These are phyloP conservation scores for Stevia rebaudiana DNA, from an alignment of 140 eudicot genomes.

Conservation along the genomic window DNA sequence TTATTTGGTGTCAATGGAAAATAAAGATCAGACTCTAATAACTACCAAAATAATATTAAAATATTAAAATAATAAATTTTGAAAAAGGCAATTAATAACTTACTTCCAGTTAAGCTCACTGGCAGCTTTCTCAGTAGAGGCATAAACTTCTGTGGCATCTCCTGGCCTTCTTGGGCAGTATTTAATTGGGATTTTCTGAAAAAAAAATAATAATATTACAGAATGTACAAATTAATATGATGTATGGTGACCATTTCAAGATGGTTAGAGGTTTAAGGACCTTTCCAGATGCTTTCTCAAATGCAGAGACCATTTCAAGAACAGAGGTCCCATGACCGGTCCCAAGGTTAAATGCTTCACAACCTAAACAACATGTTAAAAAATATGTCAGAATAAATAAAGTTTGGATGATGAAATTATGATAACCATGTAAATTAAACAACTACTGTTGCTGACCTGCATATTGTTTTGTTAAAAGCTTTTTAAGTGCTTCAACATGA, in stretches of 20 bases:
- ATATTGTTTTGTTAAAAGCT: constrained; percentile 52
- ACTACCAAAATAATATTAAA: not conserved
- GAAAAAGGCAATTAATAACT: constrained; percentile 13
- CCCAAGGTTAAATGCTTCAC: constrained; percentile 85
- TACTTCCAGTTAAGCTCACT: constrained; percentile 92
- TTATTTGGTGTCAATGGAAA: not conserved
- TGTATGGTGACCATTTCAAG: not conserved
- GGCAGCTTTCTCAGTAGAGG: constrained; percentile 73
- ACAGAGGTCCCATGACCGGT: constrained; percentile 88
- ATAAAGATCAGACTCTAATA: not conserved
- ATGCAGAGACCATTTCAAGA: constrained; percentile 91
- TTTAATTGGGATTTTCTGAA: constrained; percentile 78
- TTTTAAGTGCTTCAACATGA: constrained; percentile 81
- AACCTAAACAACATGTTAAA: constrained; percentile 34
- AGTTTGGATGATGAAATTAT: not conserved
- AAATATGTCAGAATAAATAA: constrained; percentile 6
- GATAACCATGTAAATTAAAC: not conserved
- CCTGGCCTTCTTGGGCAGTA: constrained; percentile 86
- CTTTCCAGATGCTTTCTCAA: constrained; percentile 94
- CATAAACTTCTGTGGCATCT: constrained; percentile 92
- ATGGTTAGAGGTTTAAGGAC: constrained; percentile 23
- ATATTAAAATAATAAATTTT: not conserved
- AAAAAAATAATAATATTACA: constrained; percentile 16
- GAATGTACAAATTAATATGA: constrained; percentile 7
- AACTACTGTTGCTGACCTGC: constrained; percentile 42